phyloP scores from a whole-genome alignment of 1,284 basidiomycete species.

The Heliocybe sulcata region DNA sequence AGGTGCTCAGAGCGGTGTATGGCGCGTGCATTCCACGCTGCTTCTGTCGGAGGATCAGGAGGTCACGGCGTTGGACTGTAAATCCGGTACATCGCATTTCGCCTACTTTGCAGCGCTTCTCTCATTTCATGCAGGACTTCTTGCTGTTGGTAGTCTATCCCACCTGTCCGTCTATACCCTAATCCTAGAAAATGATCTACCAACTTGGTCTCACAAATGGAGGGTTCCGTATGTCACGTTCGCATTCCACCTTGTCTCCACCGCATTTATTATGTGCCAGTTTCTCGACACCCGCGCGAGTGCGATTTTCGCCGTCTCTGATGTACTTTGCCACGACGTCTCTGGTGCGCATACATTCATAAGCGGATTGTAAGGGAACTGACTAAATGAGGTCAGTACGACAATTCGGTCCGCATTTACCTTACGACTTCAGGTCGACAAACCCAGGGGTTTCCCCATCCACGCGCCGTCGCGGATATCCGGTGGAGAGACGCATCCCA shows the following conservation, averaged over 20 bases:
- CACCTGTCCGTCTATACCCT: conserved; percentile 66
- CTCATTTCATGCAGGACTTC: conserved; percentile 43
- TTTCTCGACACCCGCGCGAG: conserved; percentile 39
- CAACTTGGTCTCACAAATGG: conserved; percentile 77
- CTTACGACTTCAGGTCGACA: conserved; percentile 65
- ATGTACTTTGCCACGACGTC: conserved; percentile 65
- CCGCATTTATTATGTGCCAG: background rate
- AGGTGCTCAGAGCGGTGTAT: conserved; percentile 47
- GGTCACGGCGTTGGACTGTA: conserved; percentile 60
- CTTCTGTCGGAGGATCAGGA: conserved; percentile 42
- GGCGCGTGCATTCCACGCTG: conserved; percentile 78
- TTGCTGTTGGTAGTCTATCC: conserved; percentile 54
- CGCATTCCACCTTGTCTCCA: conserved; percentile 9
- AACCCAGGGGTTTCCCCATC: conserved; percentile 60
- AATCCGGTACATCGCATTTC: conserved; percentile 43
- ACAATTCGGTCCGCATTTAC: conserved; percentile 54
- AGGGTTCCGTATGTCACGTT: conserved; percentile 39
- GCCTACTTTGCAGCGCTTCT: conserved; percentile 2
- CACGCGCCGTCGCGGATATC: conserved; percentile 54
- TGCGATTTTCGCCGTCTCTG: conserved; percentile 66
- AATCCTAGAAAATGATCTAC: conserved; percentile 71
- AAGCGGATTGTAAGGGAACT: conserved; percentile 6
- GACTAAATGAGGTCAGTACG: conserved; percentile 31
- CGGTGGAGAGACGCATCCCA: conserved; percentile 59
- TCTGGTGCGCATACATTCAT: conserved; percentile 30